Base-by-base conservation (phyloP, 2,329 filamentous ascomycete genomes). In the Apiospora arundinis region DNA sequence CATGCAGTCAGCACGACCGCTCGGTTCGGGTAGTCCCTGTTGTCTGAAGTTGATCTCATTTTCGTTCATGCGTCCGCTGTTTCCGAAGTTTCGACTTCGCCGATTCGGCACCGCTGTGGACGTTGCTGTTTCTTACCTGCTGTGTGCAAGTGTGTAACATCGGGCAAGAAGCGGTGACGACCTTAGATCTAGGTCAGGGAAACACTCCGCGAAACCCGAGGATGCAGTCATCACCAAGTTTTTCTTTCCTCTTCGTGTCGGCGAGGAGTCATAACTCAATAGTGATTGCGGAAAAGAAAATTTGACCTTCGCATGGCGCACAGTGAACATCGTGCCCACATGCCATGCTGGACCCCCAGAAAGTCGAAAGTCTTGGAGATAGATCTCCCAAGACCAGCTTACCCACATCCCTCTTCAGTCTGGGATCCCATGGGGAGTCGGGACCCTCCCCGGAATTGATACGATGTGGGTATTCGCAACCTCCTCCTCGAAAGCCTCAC, bases 351-450 rank as follows among this genome's bases (percentile, higher is more conserved):
- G 12, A 4, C 23, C 49, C 23, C 23, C 49, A 52, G 28, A 60
- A 37, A 60, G 52, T 37, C 32, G n/a, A n/a, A n/a, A n/a, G n/a
- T n/a, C 7, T 37, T 21, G 52, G 25, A 18, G 28, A 56, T 32
- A 18, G 12, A 56, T 56, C 49, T 32, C 49, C 49, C 25, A 16
- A 25, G 49, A 28, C 49, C 23, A 14, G 21, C n/a, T 11, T 16
- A n/a, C 21, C 25, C 49, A 56, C 12, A 8, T 2, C 14, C 16
- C 18, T n/a, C n/a, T n/a, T n/a, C 2, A 60, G 25, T 60, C 16
- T 60, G 52, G 52, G 52, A 60, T 60, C 52, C 52, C 52, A 32
- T 60, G 52, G 52, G 52, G 52, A 60, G 28, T 60, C 52, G 52
- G 52, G 52, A 28, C 9, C 28, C 25, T 32, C 52, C 49, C 52